phyloP scores from a whole-genome alignment of 306 rosid species.

The Begonia fuchsioides region DNA sequence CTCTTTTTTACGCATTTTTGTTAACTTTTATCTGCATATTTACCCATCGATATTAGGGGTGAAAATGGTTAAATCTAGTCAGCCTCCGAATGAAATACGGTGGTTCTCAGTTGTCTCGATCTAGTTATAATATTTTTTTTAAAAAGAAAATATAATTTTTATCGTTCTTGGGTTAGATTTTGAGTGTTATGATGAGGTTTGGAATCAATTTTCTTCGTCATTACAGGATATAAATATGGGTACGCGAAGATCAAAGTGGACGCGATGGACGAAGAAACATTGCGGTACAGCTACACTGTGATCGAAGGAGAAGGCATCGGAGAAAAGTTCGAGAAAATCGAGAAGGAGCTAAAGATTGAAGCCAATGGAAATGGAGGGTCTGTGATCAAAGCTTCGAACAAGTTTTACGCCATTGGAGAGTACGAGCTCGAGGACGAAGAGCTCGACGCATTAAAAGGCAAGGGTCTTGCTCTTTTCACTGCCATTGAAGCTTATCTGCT shows the following conservation, averaged over 20 bases:
- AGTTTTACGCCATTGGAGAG: slow-evolving; percentile 24
- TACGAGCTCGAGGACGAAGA: slow-evolving; percentile 13
- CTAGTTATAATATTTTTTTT: too few species aligned
- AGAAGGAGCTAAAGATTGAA: slow-evolving; percentile 17
- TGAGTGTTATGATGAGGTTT: too few species aligned
- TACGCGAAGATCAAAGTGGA: slow-evolving; percentile 29
- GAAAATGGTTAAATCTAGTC: too few species aligned
- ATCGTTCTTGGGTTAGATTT: too few species aligned
- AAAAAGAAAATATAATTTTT: too few species aligned
- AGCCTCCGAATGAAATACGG: too few species aligned
- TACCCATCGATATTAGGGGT: too few species aligned
- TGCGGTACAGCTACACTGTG: slow-evolving; percentile 19
- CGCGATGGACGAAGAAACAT: slow-evolving; percentile 17
- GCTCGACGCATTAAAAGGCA: slow-evolving; percentile 7
- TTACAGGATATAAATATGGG: slow-evolving; percentile 15
- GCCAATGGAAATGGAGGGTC: slow-evolving; percentile 22
- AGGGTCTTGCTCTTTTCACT: slow-evolving; percentile 20
- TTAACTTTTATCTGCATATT: too few species aligned
- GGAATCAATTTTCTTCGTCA: background rate
- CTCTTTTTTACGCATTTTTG: too few species aligned
- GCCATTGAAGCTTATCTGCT: slow-evolving; percentile 27
- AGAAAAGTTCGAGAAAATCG: slow-evolving; percentile 25
- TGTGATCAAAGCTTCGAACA: slow-evolving; percentile 18
- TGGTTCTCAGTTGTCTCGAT: too few species aligned
- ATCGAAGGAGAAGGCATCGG: slow-evolving; percentile 25